Evolutionary conservation across 2,329 filamentous ascomycete genomes (phyloP), one percentile per base, ranked within the genome.

Genomic region (Cladosporium sp.): DNA sequence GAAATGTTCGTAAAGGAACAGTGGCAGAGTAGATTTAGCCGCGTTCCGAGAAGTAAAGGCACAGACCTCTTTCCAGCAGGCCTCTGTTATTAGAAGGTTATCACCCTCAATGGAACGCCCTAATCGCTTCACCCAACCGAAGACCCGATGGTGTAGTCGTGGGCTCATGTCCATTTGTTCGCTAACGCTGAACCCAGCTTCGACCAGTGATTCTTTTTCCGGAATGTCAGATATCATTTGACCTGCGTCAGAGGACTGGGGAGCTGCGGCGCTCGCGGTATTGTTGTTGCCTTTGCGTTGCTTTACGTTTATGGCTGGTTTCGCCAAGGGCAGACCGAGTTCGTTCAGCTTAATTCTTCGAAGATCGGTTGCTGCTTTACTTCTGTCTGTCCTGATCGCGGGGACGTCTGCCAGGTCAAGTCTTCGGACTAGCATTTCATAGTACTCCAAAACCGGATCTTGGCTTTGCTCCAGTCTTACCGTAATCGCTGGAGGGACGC

Each of bases 1-100:
- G 50, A 80, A 74, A 7, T 67, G 59, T 43, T 69, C 65, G 45
- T 61, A 69, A 1, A 67, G 38, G 20, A 59, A 51, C 6, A 61
- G 36, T n/a, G 57, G 60, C 11, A 66, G 52, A 3, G 47, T 38
- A 11, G 43, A 62, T 8, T 38, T 22, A 27, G 42, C 49, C n/a
- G 30, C 27, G 5, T 51, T 33, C 18, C 33, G 19, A 15, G 48
- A 32, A 38, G 29, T 43, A 19, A 43, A 59, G 19, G 43, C 42
- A 22, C 29, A 36, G 38, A 56, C 48, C 12, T 58, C 52, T 3
- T 18, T 18, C 55, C 59, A 62, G 19, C 56, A 42, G n/a, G 29
- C 20, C 32, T 62, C 55, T 6, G 58, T 38, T 1, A 32, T 22
- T 7, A 47, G 22, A 8, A 59, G 40, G 35, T 61, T 55, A 15